A percentile compares a stretch with the other conserved stretches of the same genome.
Evolutionary conservation across 345 rosid genomes (phyloP).

Genomic region (Brassica nigra): DNA sequence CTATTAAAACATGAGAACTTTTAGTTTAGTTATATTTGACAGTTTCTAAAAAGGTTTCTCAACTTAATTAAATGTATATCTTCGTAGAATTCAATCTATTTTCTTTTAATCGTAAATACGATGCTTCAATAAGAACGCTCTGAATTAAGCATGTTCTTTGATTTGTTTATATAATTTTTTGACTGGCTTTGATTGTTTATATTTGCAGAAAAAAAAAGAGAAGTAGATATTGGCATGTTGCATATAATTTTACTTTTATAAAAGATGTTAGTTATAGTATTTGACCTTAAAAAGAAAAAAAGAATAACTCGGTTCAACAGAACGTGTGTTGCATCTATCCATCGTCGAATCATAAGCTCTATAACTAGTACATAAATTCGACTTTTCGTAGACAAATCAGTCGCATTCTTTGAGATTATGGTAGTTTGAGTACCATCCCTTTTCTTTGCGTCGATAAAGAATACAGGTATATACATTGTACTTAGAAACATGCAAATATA

Average conservation of each 20-base stretch:
- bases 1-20: too few species aligned
- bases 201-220: neutral
- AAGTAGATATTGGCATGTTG: neutral
- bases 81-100: neutral
- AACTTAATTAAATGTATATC: too few species aligned
- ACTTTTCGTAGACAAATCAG: constrained; percentile 2
- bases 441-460: neutral
- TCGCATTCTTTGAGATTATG: constrained; percentile 9
- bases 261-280: neutral
- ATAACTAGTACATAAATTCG: neutral
- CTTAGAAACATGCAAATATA: constrained; percentile 24
- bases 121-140: neutral
- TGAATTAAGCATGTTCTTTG: neutral
- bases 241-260: neutral
- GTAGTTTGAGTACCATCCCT: neutral
- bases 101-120: neutral
- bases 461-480: constrained; percentile 21
- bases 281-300: neutral
- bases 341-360: constrained; percentile 6
- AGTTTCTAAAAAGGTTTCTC: too few species aligned
- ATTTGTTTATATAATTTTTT: neutral
- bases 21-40: too few species aligned
- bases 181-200: neutral
- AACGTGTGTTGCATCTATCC: constrained; percentile 1
- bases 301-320: neutral